phyloP scores from a whole-genome alignment of 306 rosid genomes.

The Castanea mollissima region DNA sequence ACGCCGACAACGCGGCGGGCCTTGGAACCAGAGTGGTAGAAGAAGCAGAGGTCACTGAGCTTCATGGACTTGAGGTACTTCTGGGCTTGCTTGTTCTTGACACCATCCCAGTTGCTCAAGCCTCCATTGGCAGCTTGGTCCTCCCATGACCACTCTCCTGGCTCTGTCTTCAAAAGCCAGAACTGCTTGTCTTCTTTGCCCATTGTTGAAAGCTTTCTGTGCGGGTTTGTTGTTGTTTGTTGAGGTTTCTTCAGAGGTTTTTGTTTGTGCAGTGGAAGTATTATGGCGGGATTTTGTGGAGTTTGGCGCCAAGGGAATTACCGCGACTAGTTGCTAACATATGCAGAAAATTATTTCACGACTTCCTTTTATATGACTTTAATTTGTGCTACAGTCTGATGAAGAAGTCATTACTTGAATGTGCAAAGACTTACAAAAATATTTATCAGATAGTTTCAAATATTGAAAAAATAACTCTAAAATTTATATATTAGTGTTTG shows the following conservation, averaged over 20 bases:
- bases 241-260: background rate
- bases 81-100: conserved; percentile 85
- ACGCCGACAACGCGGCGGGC: conserved; percentile 82
- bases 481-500: too few species aligned
- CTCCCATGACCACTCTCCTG: conserved; percentile 92
- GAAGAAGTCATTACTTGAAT: too few species aligned
- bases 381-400: too few species aligned
- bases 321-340: too few species aligned
- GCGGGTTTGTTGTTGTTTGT: background rate
- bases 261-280: background rate
- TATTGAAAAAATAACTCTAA: too few species aligned
- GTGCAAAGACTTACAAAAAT: too few species aligned
- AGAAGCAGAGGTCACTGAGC: conserved; percentile 65
- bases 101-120: conserved; percentile 80
- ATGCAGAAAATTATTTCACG: too few species aligned
- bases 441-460: too few species aligned
- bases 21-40: conserved; percentile 80
- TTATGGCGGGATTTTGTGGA: background rate
- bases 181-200: conserved; percentile 20
- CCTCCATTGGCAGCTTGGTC: conserved; percentile 78
- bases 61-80: conserved; percentile 75
- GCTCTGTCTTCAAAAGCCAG: conserved; percentile 80
- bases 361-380: too few species aligned
- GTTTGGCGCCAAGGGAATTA: background rate
- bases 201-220: conserved; percentile 7